A percentile compares a stretch with the other conserved stretches of the same genome.
Evolutionary conservation across 75 land plant species (phyloP).

Genomic region (Chamaecyparis obtusa): DNA sequence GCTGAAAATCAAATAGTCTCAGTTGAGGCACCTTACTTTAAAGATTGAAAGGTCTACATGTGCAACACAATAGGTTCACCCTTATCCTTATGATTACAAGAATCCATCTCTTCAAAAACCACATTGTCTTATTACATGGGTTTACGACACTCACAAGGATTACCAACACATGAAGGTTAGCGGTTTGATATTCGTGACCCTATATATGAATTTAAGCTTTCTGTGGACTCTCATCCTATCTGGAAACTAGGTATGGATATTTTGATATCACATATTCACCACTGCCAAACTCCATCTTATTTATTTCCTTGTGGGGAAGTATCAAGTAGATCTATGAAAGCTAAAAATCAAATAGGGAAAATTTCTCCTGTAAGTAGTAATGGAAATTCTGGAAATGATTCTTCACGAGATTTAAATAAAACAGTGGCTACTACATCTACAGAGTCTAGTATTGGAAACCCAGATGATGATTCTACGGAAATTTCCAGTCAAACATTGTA

Average conservation of each 20-base stretch:
- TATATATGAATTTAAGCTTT: constrained; percentile 46
- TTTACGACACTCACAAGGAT: constrained; percentile 40
- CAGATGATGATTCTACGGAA: neutral
- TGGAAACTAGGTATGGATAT: constrained; percentile 53
- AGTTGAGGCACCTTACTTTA: constrained; percentile 38
- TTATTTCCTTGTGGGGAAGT: constrained; percentile 40
- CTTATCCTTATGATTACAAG: constrained; percentile 34
- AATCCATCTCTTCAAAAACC: constrained; percentile 20
- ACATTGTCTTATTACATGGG: constrained; percentile 51
- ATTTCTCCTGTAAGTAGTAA: neutral
- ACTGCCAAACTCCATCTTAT: constrained; percentile 42
- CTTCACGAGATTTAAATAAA: constrained; percentile 14
- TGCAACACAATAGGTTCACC: constrained; percentile 45
- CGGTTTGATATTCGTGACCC: constrained; percentile 45
- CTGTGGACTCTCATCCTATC: constrained; percentile 24
- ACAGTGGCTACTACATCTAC: neutral
- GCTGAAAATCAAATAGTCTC: constrained; percentile 39
- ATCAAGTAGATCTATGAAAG: constrained; percentile 16
- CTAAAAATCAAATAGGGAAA: neutral
- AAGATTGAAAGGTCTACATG: constrained; percentile 44
- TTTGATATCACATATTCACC: constrained; percentile 41
- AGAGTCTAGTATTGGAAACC: neutral
- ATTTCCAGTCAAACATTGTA: too few species aligned
- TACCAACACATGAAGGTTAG: constrained; percentile 35
- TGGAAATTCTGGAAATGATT: neutral